phyloP scores from a whole-genome alignment of 2,329 filamentous ascomycete species.

The Diaporthe sp. region DNA sequence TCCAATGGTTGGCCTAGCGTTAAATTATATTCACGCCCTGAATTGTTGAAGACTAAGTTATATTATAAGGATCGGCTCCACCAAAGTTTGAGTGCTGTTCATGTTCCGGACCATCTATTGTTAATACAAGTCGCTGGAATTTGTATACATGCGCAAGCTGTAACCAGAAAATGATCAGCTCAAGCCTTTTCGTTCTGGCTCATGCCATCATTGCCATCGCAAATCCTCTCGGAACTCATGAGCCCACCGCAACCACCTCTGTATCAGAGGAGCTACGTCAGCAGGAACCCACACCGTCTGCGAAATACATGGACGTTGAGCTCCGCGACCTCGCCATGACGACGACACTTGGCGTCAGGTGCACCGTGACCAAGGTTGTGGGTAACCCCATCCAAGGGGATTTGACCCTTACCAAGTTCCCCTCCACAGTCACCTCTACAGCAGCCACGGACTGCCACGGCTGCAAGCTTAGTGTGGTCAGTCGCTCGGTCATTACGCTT shows the following conservation, averaged over 20 bases:
- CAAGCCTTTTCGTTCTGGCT: background rate
- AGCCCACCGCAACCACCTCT: background rate
- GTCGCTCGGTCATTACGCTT: background rate
- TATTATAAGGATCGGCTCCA: background rate
- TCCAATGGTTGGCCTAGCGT: background rate
- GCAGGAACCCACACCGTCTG: background rate
- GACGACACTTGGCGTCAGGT: background rate
- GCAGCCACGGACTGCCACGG: constrained; percentile 7
- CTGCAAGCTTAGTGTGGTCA: constrained; percentile 11
- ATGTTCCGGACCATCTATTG: background rate
- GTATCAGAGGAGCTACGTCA: background rate
- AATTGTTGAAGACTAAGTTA: too few species aligned
- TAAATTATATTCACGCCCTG: too few species aligned
- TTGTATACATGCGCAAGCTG: background rate
- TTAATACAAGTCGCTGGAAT: background rate
- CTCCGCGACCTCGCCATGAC: background rate
- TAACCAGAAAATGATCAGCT: background rate
- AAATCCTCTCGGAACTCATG: background rate
- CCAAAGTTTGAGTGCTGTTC: too few species aligned
- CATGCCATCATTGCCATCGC: background rate
- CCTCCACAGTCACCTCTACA: background rate
- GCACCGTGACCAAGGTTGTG: constrained; percentile 1
- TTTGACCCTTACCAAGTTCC: background rate
- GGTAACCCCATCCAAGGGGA: background rate
- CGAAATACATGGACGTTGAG: background rate